Conservation (phyloP, 1,284 basidiomycete species). For the Trametes pubescens region DNA sequence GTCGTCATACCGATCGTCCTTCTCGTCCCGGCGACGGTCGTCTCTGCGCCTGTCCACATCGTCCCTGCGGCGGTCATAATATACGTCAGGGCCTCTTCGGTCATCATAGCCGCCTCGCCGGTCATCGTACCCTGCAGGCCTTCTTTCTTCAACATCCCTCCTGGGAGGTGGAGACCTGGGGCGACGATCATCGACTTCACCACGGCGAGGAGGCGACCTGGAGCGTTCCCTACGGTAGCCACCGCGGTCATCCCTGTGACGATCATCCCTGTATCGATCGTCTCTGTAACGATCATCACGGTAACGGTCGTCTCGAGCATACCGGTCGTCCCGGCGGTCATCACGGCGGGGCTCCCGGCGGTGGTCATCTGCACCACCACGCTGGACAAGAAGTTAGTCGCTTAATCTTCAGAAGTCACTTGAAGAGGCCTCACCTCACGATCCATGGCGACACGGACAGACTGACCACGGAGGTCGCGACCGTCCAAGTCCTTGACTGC, state of each 20-base stretch:
- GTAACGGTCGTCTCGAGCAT: constrained; percentile 46
- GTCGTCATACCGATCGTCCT: constrained; percentile 79
- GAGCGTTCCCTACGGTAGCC: constrained; percentile 70
- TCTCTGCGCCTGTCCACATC: constrained; percentile 77
- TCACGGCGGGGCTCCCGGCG: constrained; percentile 46
- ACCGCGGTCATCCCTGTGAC: constrained; percentile 48
- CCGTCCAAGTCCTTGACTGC: constrained; percentile 89
- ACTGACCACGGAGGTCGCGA: constrained; percentile 81
- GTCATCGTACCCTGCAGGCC: constrained; percentile 88
- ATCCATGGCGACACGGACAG: constrained; percentile 77
- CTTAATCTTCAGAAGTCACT: too few relatives aligned
- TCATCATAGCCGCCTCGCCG: constrained; percentile 79
- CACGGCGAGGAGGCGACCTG: constrained; percentile 69
- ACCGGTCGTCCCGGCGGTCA: constrained; percentile 55
- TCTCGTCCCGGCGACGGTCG: constrained; percentile 73
- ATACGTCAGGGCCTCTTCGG: constrained; percentile 76
- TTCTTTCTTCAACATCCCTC: constrained; percentile 80
- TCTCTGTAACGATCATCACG: constrained; percentile 52
- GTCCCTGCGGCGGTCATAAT: constrained; percentile 84
- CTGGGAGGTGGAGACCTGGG: constrained; percentile 79
- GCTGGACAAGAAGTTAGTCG: constrained; percentile 48
- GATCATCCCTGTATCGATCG: constrained; percentile 65
- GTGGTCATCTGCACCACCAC: constrained; percentile 74
- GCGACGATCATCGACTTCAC: constrained; percentile 74
- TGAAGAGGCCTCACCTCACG: constrained; percentile 59